Conservation (phyloP, 1,284 basidiomycete species). For the Rhodotorula sp. region DNA sequence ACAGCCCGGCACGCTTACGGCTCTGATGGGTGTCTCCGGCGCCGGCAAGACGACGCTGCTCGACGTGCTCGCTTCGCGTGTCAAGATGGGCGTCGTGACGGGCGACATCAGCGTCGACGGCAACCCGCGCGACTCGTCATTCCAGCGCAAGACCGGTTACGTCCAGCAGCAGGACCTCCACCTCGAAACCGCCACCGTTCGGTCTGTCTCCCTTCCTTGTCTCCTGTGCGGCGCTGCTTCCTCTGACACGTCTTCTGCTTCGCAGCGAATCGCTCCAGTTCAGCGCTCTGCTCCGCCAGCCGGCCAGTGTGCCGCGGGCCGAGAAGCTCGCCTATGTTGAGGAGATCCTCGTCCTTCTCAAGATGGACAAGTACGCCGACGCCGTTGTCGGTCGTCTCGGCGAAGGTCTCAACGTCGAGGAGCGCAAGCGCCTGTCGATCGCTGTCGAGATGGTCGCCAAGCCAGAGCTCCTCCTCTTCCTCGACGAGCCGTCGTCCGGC, state of each 20-base stretch:
- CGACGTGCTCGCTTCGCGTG: constrained; percentile 74
- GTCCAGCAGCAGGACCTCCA: constrained; percentile 60
- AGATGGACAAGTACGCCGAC: constrained; percentile 67
- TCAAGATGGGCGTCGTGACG: constrained; percentile 69
- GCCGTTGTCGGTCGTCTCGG: constrained; percentile 73
- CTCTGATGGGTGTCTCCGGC: constrained; percentile 71
- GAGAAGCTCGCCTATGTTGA: constrained; percentile 83
- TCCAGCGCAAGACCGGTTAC: constrained; percentile 64
- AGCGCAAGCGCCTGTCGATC: constrained; percentile 75
- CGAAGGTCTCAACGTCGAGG: constrained; percentile 60
- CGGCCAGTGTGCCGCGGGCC: constrained; percentile 60
- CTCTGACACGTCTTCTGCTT: constrained; percentile 56
- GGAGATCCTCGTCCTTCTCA: constrained; percentile 73
- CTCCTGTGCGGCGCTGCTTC: constrained; percentile 7
- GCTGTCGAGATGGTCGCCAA: constrained; percentile 68
- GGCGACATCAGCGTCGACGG: constrained; percentile 80
- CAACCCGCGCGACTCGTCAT: constrained; percentile 66
- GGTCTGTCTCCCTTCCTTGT: neutral
- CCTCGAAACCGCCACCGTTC: constrained; percentile 47
- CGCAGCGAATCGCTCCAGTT: constrained; percentile 75
- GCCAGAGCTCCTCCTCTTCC: constrained; percentile 74
- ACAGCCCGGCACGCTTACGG: constrained; percentile 64
- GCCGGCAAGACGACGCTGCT: constrained; percentile 54
- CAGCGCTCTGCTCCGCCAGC: constrained; percentile 77
- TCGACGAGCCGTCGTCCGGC: constrained; percentile 63